Conservation (phyloP, 2,329 filamentous ascomycete species). For the Dichotomopilus funicola region DNA sequence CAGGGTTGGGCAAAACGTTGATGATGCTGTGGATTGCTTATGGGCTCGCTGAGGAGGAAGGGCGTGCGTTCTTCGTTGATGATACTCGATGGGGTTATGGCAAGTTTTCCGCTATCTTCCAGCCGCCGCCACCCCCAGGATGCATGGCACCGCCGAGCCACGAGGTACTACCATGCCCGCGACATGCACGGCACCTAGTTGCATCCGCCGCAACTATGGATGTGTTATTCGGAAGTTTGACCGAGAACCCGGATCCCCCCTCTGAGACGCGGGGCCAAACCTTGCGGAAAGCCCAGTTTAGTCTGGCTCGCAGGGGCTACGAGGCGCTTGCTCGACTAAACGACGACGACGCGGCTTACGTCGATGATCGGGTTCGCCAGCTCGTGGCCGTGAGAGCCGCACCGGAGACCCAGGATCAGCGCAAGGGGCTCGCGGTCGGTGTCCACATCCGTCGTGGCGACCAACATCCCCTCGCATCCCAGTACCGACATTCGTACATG, state of each 20-base stretch:
- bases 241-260: slow-evolving; percentile 42
- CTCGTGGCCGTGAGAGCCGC: slow-evolving; percentile 41
- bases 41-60: slow-evolving; percentile 67
- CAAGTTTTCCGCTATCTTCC: slow-evolving; percentile 65
- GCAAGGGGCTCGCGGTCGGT: slow-evolving; percentile 54
- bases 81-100: slow-evolving; percentile 81
- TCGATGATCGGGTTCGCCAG: slow-evolving; percentile 50
- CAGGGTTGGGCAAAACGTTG: slow-evolving; percentile 69
- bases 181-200: slow-evolving; percentile 66
- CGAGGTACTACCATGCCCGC: slow-evolving; percentile 74
- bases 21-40: slow-evolving; percentile 81
- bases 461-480: slow-evolving; percentile 66
- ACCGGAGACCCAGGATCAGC: slow-evolving; percentile 29
- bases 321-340: slow-evolving; percentile 67
- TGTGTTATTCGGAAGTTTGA: slow-evolving; percentile 56
- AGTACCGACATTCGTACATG: slow-evolving; percentile 72
- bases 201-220: slow-evolving; percentile 62
- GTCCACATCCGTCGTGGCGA: slow-evolving; percentile 78
- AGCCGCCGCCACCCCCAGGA: slow-evolving; percentile 54
- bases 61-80: slow-evolving; percentile 74
- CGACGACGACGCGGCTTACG: slow-evolving; percentile 59
- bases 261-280: slow-evolving; percentile 42
- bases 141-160: slow-evolving; percentile 68
- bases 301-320: slow-evolving; percentile 63
- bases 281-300: slow-evolving; percentile 56